Base-by-base conservation (phyloP, 148 eudicot species). In the Rhododendron ovatum region DNA sequence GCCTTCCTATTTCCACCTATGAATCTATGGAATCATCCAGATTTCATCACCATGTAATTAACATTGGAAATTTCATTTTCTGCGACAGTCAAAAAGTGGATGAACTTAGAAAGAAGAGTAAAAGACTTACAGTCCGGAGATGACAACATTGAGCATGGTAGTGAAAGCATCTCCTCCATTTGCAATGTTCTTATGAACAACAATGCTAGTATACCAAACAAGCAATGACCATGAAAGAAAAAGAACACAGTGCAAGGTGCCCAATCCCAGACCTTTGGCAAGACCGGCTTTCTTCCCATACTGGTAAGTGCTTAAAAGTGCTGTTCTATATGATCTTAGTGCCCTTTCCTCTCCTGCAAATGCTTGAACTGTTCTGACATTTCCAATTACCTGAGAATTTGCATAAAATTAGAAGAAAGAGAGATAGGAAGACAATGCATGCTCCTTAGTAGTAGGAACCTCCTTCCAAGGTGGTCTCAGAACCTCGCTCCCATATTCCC, bases 111-210 rank as follows among this genome's bases (percentile, higher is more conserved):
- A 37, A 85, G 51, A 67, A 86, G 24, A 75, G 39, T 77, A 35
- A 51, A 6, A n/a, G 74, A 91, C 99, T 94, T 91, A 98, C 99
- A 98, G 90, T 91, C 99, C 98, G 86, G 99, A 88, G 82, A 98
- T 93, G 33, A 98, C 96, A 73, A 98, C 99, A 88, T 95, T 98
- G 92, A 95, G 98, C 99, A 98, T 98, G 82, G 99, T 98, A 89
- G 99, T 98, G 91, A 98, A 98, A 39, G 99, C 93, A 18, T 98
- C 96, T 69, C 98, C 99, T 80, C 99, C 99, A 91, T 93, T 95
- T 59, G 98, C 98, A 48, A 95, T 91, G 61, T 84, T 81, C 93
- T 95, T 98, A 86, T 98, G 99, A 79, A 95, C 98, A 85, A 92
- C 92, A 14, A 95, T 85, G 90, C 99, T 98, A 26, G 98, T 95